Percentiles rank a stretch among this genome's conserved stretches.
Evolutionary conservation across 306 rosid species (phyloP).

Genomic region (Herpetospermum pedunculosum): DNA sequence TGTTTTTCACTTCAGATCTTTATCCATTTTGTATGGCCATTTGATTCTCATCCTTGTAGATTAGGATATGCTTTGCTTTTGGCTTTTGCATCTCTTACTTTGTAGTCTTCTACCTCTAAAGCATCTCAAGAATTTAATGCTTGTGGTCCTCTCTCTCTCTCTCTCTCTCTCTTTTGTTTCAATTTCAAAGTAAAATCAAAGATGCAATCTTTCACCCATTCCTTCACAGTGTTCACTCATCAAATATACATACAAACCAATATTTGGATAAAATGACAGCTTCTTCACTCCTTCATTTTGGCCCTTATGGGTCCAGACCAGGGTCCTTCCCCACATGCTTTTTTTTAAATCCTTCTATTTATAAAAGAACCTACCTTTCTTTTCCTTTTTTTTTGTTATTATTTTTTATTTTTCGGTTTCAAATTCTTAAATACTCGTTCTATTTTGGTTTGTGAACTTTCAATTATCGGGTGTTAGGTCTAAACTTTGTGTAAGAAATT

Average conservation of each 20-base stretch:
- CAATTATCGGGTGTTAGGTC: not conserved
- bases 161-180: not conserved
- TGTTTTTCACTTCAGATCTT: not conserved
- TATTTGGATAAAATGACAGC: not conserved
- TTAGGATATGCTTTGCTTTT: conserved; percentile 22
- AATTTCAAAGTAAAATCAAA: too few relatives aligned
- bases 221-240: conserved; percentile 8
- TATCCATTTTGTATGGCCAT: conserved; percentile 23
- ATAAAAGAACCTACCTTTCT: not conserved
- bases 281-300: not conserved
- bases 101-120: not conserved
- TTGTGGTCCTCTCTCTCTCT: conserved; percentile 26
- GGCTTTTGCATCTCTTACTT: conserved; percentile 16
- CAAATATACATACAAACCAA: not conserved
- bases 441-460: too few relatives aligned
- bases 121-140: conserved; percentile 6
- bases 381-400: not conserved
- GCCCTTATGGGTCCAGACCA: not conserved
- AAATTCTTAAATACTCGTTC: not conserved
- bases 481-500: not conserved
- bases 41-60: conserved; percentile 18
- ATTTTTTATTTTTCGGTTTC: not conserved
- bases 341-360: too few relatives aligned
- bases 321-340: not conserved
- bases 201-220: not conserved